These are phyloP conservation scores for Taiozyma onychis DNA, from an alignment of 1,139 yeast species.

Conservation along the genomic window DNA sequence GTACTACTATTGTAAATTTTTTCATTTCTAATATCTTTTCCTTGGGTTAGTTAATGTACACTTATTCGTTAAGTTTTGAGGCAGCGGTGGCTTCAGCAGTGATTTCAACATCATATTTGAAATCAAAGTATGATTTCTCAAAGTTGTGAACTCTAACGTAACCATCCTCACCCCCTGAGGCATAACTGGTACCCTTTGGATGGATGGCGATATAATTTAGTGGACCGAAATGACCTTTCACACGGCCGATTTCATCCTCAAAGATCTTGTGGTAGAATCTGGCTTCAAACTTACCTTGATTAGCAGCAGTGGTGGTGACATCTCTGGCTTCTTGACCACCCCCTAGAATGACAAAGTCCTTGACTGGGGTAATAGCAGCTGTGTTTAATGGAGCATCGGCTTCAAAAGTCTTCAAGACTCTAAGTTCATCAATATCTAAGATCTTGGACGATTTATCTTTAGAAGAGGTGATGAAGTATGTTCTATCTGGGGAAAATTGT, in stretches of 20 bases:
- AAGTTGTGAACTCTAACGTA: slow-evolving; percentile 90
- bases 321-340: slow-evolving; percentile 99
- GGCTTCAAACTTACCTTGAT: slow-evolving; percentile 96
- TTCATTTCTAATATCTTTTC: neutral
- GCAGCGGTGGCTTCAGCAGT: slow-evolving; percentile 45
- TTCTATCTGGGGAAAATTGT: slow-evolving; percentile 81
- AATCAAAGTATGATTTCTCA: slow-evolving; percentile 88
- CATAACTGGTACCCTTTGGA: slow-evolving; percentile 90
- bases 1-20: neutral
- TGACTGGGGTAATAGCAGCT: slow-evolving; percentile 88
- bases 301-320: slow-evolving; percentile 91
- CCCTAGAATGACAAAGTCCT: slow-evolving; percentile 89
- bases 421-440: slow-evolving; percentile 71
- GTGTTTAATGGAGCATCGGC: slow-evolving; percentile 96
- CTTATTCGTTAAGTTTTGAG: neutral
- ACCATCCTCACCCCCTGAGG: slow-evolving; percentile 99
- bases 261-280: slow-evolving; percentile 93
- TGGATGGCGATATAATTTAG: slow-evolving; percentile 89
- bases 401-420: slow-evolving; percentile 66
- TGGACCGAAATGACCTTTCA: slow-evolving; percentile 99
- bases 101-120: slow-evolving; percentile 87
- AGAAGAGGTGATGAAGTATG: slow-evolving; percentile 89
- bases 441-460: slow-evolving; percentile 88
- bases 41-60: neutral
- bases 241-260: slow-evolving; percentile 94